phyloP scores from a whole-genome alignment of 768 basidiomycete genomes.

The Rossbeevera mucosa region DNA sequence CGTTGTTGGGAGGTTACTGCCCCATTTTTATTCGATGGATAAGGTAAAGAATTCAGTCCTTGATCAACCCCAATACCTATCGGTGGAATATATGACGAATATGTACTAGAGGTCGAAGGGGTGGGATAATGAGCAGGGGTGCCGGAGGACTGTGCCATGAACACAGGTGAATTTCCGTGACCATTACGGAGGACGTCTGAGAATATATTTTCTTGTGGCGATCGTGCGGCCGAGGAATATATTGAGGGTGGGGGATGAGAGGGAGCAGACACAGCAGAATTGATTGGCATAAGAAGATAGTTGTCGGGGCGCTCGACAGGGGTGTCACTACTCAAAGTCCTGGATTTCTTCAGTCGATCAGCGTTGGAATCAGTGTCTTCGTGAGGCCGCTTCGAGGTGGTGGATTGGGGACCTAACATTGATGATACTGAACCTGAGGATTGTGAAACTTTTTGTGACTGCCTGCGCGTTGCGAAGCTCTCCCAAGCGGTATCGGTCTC shows the following conservation, averaged over 20 bases:
- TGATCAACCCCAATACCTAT: conserved; percentile 58
- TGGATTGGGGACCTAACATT: conserved; percentile 25
- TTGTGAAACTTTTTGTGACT: conserved; percentile 27
- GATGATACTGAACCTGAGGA: conserved; percentile 29
- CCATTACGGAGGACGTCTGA: conserved; percentile 55
- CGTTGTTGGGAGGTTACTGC: conserved; percentile 23
- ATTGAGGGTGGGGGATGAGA: conserved; percentile 32
- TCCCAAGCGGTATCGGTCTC: conserved; percentile 95
- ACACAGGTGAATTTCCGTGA: conserved; percentile 55
- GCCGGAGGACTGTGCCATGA: conserved; percentile 43
- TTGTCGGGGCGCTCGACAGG: conserved; percentile 39
- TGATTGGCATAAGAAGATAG: conserved; percentile 58
- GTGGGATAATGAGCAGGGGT: conserved; percentile 43
- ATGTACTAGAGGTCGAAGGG: conserved; percentile 30
- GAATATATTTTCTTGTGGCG: conserved; percentile 52
- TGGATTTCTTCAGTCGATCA: conserved; percentile 48
- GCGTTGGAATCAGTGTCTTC: conserved; percentile 28
- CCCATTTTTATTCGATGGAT: conserved; percentile 35
- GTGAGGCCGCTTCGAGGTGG: conserved; percentile 19
- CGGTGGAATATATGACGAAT: conserved; percentile 48
- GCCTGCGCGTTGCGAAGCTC: conserved; percentile 72
- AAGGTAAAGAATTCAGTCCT: conserved; percentile 47
- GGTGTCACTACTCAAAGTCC: conserved; percentile 37
- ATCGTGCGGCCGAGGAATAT: conserved; percentile 42
- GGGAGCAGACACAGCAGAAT: conserved; percentile 33